Base-by-base conservation (phyloP, 2,329 filamentous ascomycete species). In the Drechslera avenae region DNA sequence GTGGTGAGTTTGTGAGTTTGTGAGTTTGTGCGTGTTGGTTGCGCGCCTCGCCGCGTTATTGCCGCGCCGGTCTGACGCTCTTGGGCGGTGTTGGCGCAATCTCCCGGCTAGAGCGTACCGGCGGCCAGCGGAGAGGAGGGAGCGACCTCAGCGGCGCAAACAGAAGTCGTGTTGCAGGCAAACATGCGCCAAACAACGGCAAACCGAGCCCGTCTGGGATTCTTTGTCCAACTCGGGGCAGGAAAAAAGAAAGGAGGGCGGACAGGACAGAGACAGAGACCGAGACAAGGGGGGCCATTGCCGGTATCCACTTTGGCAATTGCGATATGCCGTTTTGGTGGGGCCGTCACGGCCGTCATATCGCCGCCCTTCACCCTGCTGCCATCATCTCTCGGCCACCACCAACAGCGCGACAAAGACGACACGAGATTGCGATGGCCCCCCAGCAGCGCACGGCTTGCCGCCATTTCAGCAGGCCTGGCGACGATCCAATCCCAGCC, bases 51-150 rank as follows among this genome's bases (percentile, higher is more conserved):
- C 52, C 39, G 42, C 39, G 34, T 34, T 47, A 41, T 47, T 45
- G 52, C 52, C 52, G 48, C 52, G 52, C 43, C 35, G 21, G 42
- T 23, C 30, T 21, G 31, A 26, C 13, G 16, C 14, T 35, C 50
- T 54, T 54, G 39, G 52, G 33, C 12, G 8, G 23, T 5, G 31
- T 52, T 54, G 48, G 52, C 48, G 47, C 23, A 54, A 54, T 54
- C 32, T 47, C 35, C 40, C 33, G 48, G 23, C 28, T 42, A 48
- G 48, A 19, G n/a, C n/a, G 26, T 28, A 28, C 26, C 21, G 6
- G 21, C 21, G 5, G 9, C 7, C 2, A 23, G 21, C 4, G 21
- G 21, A 23, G 21, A 2, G 19, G 19, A 21, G 19, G 7, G 19
- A 23, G 21, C 7, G 4, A 23, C 2, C 6, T 4, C 3, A 7